Evolutionary conservation across 2,329 filamentous ascomycete species (phyloP), one percentile per base, ranked within the genome.

Genomic region (Diaporthe nobilis): DNA sequence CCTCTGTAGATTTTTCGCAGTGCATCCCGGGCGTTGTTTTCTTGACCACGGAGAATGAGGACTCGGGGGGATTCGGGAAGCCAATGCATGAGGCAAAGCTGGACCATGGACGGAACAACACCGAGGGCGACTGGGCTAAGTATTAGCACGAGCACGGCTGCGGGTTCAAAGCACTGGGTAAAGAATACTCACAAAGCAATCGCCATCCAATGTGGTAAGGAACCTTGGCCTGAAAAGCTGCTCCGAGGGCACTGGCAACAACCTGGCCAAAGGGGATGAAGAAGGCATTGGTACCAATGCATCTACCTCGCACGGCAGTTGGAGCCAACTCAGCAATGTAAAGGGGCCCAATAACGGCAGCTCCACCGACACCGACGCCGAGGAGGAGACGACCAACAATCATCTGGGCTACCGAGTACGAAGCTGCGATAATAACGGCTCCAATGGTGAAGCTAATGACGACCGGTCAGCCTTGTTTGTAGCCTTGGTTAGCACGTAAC

Each of bases 21-120:
- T 3, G 55, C 55, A 8, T 2, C 55, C 31, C 55, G 31, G 28
- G 55, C 55, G 1, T 58, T 58, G 55, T 37, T 37, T 13, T 58
- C 55, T 58, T 58, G 55, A n/a, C 31, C 55, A 6, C 55, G 55
- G 31, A 58, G 55, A 4, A 58, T 58, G 20, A 58, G 55, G 55
- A 58, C 55, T 58, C 55, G 55, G 37, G 55, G 55, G 17, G 55
- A 58, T n/a, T 58, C 55, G 55, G 55, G 55, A 37, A 58, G 55
- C 4, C 37, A 58, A 17, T 58, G 55, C 55, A 58, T 58, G 31
- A 58, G 55, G 55, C 31, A 58, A n/a, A 58, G 55, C n/a, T 58
- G 55, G 7, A 58, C 31, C 9, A 58, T 4, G 7, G 55, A 58
- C 10, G 55, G 55, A 37, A 58, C 12, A 17, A 58, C 55, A 37